phyloP scores from a whole-genome alignment of 2,329 filamentous ascomycete species.

The Trichoderma sp. region DNA sequence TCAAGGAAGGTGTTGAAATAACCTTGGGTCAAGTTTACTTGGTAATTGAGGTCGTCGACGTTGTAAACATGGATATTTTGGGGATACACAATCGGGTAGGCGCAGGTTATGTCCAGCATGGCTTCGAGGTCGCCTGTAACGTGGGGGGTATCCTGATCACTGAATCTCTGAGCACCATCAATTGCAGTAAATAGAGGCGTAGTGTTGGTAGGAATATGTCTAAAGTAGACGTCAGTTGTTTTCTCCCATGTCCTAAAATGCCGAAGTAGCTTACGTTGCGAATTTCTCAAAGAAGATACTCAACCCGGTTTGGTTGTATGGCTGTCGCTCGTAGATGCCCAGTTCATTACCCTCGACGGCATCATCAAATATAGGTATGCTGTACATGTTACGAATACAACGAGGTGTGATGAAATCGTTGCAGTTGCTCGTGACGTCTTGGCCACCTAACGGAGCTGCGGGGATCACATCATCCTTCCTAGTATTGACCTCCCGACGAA shows the following conservation, averaged over 20 bases:
- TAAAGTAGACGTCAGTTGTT: not conserved
- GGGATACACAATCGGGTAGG: conserved; percentile 50
- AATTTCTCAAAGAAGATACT: not conserved
- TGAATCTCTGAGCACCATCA: not conserved
- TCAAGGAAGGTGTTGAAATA: conserved; percentile 42
- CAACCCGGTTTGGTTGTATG: not conserved
- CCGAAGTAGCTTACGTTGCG: not conserved
- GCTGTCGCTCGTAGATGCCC: not conserved
- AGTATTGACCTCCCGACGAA: not conserved
- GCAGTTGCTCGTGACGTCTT: not conserved
- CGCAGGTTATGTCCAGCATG: conserved; percentile 49
- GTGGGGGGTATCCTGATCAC: not conserved
- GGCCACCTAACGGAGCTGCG: not conserved
- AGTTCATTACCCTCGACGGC: not conserved
- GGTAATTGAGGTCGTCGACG: conserved; percentile 21
- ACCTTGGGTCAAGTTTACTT: not conserved
- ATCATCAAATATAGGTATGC: not conserved
- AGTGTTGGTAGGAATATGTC: not conserved
- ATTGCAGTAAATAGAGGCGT: not conserved
- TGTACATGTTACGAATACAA: not conserved
- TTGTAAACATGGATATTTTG: conserved; percentile 46
- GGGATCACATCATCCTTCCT: not conserved
- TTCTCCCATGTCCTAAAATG: not conserved
- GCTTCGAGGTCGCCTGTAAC: conserved; percentile 34
- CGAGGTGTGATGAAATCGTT: not conserved